phyloP scores from a whole-genome alignment of 2,329 filamentous ascomycete species.

The Mollisiaceae sp. region DNA sequence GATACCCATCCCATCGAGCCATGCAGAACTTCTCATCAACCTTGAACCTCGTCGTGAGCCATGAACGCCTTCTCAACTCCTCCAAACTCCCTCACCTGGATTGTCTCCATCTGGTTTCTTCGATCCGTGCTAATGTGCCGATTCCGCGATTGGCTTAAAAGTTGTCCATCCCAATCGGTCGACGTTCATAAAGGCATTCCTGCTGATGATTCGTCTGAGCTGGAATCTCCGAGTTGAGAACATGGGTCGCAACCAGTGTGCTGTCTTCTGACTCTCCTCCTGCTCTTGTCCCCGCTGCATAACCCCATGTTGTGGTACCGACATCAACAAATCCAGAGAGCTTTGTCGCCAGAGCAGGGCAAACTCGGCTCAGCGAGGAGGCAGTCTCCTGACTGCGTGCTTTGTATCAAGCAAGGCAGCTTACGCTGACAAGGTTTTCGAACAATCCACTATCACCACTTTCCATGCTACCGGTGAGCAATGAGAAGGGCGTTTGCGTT shows the following conservation, averaged over 20 bases:
- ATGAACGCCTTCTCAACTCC: background rate
- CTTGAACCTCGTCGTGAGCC: background rate
- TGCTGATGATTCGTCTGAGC: background rate
- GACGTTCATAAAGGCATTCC: conserved; percentile 7
- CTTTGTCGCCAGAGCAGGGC: background rate
- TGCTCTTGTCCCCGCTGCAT: background rate
- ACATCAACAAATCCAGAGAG: background rate
- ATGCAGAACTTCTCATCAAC: background rate
- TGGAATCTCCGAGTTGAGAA: background rate
- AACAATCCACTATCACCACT: conserved; percentile 1
- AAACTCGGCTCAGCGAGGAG: conserved; percentile 5
- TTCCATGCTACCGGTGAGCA: background rate
- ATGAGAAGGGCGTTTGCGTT: background rate
- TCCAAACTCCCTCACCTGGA: conserved; percentile 21
- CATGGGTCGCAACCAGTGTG: background rate
- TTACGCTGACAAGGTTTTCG: conserved; percentile 8
- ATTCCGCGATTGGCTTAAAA: conserved; percentile 28
- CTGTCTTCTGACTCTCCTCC: background rate
- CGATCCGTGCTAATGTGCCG: conserved; percentile 26
- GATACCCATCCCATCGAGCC: background rate
- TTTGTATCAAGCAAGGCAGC: conserved; percentile 3
- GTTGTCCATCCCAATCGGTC: background rate
- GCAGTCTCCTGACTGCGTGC: conserved; percentile 5
- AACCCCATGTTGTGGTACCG: background rate
- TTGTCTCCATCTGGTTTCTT: conserved; percentile 27